A percentile compares a stretch with the other conserved stretches of the same genome.
These are phyloP conservation scores for Cornus controversa DNA, from an alignment of 148 eudicot species.

Conservation along the genomic window DNA sequence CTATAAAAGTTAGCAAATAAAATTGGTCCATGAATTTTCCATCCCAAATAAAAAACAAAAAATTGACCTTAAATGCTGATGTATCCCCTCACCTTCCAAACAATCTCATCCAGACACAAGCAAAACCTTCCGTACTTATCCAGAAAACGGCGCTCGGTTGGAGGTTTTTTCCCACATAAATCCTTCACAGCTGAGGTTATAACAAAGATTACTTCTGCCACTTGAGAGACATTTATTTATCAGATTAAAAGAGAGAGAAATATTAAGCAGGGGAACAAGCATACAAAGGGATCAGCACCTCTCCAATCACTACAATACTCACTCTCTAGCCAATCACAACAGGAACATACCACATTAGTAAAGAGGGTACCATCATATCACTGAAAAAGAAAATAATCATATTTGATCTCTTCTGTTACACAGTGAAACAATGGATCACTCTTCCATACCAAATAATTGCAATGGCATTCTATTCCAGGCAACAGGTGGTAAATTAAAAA, in stretches of 20 bases:
- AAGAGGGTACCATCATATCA: not conserved
- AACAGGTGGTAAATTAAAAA: not conserved
- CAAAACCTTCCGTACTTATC: constrained; percentile 98
- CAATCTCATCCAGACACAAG: constrained; percentile 92
- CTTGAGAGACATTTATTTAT: constrained; percentile 34
- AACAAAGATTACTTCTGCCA: constrained; percentile 77
- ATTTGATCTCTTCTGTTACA: not conserved
- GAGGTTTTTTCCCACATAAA: constrained; percentile 90
- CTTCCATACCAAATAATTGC: not conserved
- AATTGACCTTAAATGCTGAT: not conserved
- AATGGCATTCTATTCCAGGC: not conserved
- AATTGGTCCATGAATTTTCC: not conserved
- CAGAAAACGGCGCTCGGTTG: constrained; percentile 87
- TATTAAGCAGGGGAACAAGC: not conserved
- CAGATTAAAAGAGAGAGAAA: constrained; percentile 9
- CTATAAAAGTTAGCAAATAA: not conserved
- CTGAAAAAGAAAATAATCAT: not conserved
- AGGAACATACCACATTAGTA: not conserved
- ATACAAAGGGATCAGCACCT: not conserved
- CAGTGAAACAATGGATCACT: not conserved
- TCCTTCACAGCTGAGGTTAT: constrained; percentile 89
- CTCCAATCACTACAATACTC: no score
- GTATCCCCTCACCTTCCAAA: constrained; percentile 68
- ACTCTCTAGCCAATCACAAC: not conserved
- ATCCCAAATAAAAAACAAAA: not conserved